Evolutionary conservation across 805 yeast genomes (phyloP), one percentile per base, ranked within the genome.

Genomic region (Zygoascus tannicola): DNA sequence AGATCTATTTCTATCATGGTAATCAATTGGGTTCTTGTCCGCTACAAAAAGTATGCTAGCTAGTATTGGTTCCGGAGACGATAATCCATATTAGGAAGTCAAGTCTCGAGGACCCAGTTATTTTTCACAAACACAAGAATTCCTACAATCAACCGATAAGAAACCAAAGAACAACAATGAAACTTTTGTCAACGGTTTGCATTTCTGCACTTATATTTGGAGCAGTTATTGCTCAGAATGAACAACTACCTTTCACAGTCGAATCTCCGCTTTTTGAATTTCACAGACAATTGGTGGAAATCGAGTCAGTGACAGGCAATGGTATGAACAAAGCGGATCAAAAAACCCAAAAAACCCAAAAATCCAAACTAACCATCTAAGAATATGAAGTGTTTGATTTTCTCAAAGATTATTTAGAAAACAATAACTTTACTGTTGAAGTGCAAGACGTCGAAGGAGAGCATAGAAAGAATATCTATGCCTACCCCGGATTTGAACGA

Each of bases 371-470:
- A 15, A 33, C 8, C 8, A 33, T 7, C 35, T n/a, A 12, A 39
- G 42, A 53, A 32, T 41, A 48, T 3, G 57, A 48, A 0, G 77
- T 69, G 1, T 69, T 72, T 1, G 45, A 55, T 2, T 74, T 53
- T 49, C 53, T 78, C 37, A 52, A 57, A 23, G 46, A 50, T 2
- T 74, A 70, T 49, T 63, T 78, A 30, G 53, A 55, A 20, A 37
- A 47, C 1, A 56, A 56, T 14, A 81, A 80, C 1, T 67, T 77
- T 44, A 75, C 76, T 0, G 81, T 78, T 3, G 79, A 79, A 51
- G 41, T 56, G 22, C 65, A 68, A 36, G 49, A 59, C 7, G 65
- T 70, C 14, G 55, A 60, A 18, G 59, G 53, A 12, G 47, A 56
- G 7, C 51, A 54, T 4, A 67, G 81, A 40, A 55, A 59, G 52